phyloP scores from a whole-genome alignment of 2,329 filamentous ascomycete genomes.

The Nannizzia gypsea region DNA sequence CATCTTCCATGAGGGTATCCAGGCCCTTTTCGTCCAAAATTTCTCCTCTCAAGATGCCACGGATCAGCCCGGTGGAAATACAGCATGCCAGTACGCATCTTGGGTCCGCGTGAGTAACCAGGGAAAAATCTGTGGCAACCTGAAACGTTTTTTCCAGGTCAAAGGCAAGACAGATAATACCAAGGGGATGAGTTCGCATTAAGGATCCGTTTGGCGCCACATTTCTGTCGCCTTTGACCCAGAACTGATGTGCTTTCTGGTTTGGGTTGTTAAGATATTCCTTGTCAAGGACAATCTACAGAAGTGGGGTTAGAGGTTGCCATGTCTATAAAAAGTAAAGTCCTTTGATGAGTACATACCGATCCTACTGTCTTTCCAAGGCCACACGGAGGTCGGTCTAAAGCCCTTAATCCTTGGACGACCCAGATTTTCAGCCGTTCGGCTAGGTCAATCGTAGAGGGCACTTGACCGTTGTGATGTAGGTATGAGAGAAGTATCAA shows the following conservation, averaged over 20 bases:
- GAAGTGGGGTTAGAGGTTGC: neutral
- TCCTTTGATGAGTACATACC: conserved; percentile 20
- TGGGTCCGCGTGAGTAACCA: conserved; percentile 42
- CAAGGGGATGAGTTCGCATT: conserved; percentile 44
- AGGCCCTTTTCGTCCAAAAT: conserved; percentile 31
- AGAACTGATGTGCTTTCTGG: conserved; percentile 30
- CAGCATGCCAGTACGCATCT: conserved; percentile 41
- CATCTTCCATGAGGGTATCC: conserved; percentile 32
- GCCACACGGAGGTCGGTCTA: conserved; percentile 39
- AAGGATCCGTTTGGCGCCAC: conserved; percentile 43
- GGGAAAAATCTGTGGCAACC: conserved; percentile 32
- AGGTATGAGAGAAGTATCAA: conserved; percentile 40
- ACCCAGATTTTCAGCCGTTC: conserved; percentile 39
- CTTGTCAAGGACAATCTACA: conserved; percentile 24
- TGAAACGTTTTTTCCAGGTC: conserved; percentile 35
- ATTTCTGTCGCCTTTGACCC: conserved; percentile 31
- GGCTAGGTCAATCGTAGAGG: conserved; percentile 35
- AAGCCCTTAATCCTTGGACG: conserved; percentile 35
- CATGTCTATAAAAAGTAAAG: neutral
- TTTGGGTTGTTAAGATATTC: conserved; percentile 33
- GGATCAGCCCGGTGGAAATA: conserved; percentile 37
- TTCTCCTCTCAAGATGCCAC: conserved; percentile 38
- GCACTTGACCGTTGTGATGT: conserved; percentile 30
- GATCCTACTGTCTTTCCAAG: conserved; percentile 38
- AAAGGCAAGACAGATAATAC: conserved; percentile 36